Percentiles rank a stretch among this genome's conserved stretches.
phyloP scores from a whole-genome alignment of 2,329 filamentous ascomycete genomes.

The Aspergillus sp. region DNA sequence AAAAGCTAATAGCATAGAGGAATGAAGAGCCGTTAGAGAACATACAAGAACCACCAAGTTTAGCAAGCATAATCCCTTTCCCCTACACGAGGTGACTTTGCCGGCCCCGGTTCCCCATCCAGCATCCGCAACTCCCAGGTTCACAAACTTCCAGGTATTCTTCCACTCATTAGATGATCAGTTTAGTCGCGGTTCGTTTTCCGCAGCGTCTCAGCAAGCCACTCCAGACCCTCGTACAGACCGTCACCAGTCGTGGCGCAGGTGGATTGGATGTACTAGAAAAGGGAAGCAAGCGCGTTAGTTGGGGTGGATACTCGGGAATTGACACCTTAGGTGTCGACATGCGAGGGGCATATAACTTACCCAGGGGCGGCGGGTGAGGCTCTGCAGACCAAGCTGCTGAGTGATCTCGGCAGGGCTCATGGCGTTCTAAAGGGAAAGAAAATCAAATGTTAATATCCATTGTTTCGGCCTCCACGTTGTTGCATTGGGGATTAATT shows the following conservation, averaged over 20 bases:
- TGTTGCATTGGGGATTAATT: neutral
- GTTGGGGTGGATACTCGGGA: neutral
- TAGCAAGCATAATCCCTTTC: constrained; percentile 29
- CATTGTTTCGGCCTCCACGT: too few species aligned
- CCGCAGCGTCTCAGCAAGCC: constrained; percentile 80
- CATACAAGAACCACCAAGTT: constrained; percentile 36
- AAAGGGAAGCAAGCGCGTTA: neutral
- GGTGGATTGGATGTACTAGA: constrained; percentile 97
- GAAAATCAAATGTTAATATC: constrained; percentile 13
- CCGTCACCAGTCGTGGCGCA: constrained; percentile 98
- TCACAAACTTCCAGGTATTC: constrained; percentile 36
- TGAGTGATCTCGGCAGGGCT: constrained; percentile 99
- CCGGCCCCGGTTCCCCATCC: constrained; percentile 36
- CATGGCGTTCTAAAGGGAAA: constrained; percentile 80
- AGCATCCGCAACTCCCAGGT: constrained; percentile 40
- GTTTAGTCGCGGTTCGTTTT: constrained; percentile 60
- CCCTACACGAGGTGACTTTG: constrained; percentile 32
- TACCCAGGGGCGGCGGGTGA: constrained; percentile 99
- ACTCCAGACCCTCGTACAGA: constrained; percentile 98
- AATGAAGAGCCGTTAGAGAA: constrained; percentile 42
- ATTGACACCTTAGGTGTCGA: neutral
- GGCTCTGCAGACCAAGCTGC: constrained; percentile 98
- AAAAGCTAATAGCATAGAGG: constrained; percentile 45
- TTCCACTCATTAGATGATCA: constrained; percentile 36
- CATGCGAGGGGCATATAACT: constrained; percentile 45